A percentile compares a stretch with the other conserved stretches of the same genome.
These are phyloP conservation scores for Acanthamoeba triangularis DNA, from an alignment of 208 protist genomes.

Conservation along the genomic window DNA sequence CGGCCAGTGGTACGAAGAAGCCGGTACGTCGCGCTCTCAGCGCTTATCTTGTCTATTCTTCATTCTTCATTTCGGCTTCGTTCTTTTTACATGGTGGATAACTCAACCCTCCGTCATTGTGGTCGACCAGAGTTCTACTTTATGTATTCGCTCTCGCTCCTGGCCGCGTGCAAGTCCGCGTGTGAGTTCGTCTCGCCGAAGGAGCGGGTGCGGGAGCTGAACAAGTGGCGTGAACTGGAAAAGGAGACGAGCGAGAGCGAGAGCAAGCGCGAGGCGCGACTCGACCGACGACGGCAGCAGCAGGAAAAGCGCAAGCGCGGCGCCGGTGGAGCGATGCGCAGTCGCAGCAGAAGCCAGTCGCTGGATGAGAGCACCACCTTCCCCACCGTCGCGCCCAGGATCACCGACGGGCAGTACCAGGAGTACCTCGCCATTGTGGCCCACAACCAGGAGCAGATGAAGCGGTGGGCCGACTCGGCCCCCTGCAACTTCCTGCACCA, in stretches of 20 bases:
- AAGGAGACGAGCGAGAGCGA: not conserved
- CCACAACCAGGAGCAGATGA: slow-evolving; percentile 38
- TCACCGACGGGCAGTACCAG: not conserved
- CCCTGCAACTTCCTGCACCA: slow-evolving; percentile 51
- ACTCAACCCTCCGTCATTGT: too few relatives aligned
- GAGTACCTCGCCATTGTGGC: not conserved
- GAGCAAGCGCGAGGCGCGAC: not conserved
- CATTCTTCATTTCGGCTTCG: too few relatives aligned
- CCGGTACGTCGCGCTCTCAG: not conserved
- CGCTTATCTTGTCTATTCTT: not conserved
- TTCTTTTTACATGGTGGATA: not conserved
- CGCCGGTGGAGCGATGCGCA: not conserved
- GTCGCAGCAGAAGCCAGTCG: not conserved
- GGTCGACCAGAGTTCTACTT: slow-evolving; percentile 19
- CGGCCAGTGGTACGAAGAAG: slow-evolving; percentile 20
- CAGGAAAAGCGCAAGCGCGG: not conserved
- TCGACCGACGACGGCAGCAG: not conserved
- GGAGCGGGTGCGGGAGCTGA: not conserved
- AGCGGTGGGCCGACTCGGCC: slow-evolving; percentile 21
- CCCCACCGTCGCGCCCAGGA: not conserved
- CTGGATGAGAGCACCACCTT: not conserved
- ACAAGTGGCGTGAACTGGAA: not conserved
- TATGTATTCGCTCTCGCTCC: slow-evolving; percentile 17
- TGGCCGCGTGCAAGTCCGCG: slow-evolving; percentile 10
- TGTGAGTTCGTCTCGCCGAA: not conserved